Conservation (phyloP, 441 rosid species). For the Erodium chrysanthum region DNA sequence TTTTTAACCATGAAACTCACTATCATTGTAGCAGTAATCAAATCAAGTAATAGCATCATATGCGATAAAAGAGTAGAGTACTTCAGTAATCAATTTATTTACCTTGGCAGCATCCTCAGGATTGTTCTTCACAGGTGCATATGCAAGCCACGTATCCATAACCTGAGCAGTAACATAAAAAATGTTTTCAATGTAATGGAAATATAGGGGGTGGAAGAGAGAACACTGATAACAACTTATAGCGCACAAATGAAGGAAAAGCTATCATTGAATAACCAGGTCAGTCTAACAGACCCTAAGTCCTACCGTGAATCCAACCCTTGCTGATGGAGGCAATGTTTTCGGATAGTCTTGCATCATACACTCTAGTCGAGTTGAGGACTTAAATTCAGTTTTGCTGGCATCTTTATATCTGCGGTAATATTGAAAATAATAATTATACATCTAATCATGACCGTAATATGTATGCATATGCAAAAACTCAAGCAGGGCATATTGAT, state of each 20-base stretch:
- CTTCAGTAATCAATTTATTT: background rate
- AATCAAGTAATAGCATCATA: background rate
- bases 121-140: slow-evolving; percentile 75
- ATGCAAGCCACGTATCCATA: slow-evolving; percentile 69
- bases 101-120: slow-evolving; percentile 81
- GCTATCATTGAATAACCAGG: background rate
- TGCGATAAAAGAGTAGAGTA: background rate
- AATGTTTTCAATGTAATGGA: background rate
- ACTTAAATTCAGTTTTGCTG: slow-evolving; percentile 74
- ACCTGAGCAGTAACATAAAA: slow-evolving; percentile 35
- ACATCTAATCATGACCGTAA: background rate
- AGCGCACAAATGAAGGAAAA: background rate
- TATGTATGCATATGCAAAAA: background rate
- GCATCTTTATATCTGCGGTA: slow-evolving; percentile 72
- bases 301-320: slow-evolving; percentile 89
- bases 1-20: background rate
- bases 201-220: background rate
- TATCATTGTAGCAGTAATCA: background rate
- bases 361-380: slow-evolving; percentile 91
- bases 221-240: background rate
- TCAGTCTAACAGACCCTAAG: background rate
- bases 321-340: slow-evolving; percentile 74
- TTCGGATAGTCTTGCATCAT: slow-evolving; percentile 99
- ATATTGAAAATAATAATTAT: background rate
- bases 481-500: background rate